phyloP scores from a whole-genome alignment of 441 rosid genomes.

The Brassica hybrid region DNA sequence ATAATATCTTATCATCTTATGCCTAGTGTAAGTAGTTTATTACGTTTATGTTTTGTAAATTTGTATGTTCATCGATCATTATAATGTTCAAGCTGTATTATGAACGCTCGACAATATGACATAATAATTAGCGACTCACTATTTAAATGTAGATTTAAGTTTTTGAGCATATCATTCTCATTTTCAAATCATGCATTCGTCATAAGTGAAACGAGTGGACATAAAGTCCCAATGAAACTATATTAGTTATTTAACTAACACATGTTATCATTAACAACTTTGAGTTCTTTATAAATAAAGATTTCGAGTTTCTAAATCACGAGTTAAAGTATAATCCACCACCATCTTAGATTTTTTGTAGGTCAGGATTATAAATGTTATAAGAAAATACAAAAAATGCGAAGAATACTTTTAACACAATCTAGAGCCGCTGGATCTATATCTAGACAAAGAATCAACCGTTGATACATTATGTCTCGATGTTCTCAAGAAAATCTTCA shows the following conservation, averaged over 20 bases:
- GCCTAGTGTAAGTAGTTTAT: constrained; percentile 24
- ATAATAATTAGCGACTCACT: constrained; percentile 20
- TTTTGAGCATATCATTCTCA: constrained; percentile 23
- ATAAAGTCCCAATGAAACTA: not conserved
- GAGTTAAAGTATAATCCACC: constrained; percentile 35
- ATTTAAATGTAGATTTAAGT: not conserved
- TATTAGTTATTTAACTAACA: constrained; percentile 9
- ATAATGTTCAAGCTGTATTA: not conserved
- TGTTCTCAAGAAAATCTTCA: constrained; percentile 46
- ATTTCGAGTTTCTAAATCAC: constrained; percentile 10
- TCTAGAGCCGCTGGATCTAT: constrained; percentile 45
- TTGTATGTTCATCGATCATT: constrained; percentile 8
- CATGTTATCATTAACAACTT: constrained; percentile 36
- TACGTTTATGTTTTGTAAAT: constrained; percentile 19
- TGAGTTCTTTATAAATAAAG: constrained; percentile 12
- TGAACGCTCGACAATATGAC: constrained; percentile 15
- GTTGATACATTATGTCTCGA: constrained; percentile 56
- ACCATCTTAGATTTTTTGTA: constrained; percentile 21
- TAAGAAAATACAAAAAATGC: not conserved
- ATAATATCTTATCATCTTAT: not conserved
- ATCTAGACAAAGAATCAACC: constrained; percentile 50
- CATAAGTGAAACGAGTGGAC: constrained; percentile 12
- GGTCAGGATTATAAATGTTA: not conserved
- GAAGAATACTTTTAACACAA: constrained; percentile 12
- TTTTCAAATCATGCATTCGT: constrained; percentile 13